Conservation (phyloP, 148 eudicot species). For the Rhododendron ferrugineum region DNA sequence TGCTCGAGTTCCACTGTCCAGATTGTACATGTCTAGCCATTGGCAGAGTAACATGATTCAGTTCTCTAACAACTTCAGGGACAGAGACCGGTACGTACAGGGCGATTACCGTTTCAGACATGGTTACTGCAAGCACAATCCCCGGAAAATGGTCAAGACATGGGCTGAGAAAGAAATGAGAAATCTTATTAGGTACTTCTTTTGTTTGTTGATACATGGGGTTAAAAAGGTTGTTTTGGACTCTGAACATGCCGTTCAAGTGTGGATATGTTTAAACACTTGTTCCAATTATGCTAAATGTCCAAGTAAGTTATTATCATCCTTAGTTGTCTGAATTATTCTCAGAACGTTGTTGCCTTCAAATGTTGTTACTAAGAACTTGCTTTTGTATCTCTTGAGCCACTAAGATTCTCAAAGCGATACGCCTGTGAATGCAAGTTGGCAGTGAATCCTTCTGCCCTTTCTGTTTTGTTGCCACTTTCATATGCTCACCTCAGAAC, state of each 20-base stretch:
- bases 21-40: background rate
- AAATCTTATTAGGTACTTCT: conserved; percentile 82
- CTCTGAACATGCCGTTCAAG: background rate
- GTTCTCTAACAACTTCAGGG: conserved; percentile 44
- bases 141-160: conserved; percentile 97
- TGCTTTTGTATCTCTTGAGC: background rate
- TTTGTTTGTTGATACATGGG: background rate
- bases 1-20: background rate
- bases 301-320: background rate
- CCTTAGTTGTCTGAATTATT: background rate
- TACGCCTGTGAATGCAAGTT: background rate
- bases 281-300: background rate
- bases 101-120: conserved; percentile 93
- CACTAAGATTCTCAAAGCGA: background rate
- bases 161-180: conserved; percentile 99
- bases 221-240: background rate
- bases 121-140: conserved; percentile 96
- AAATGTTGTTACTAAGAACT: background rate
- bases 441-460: background rate
- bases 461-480: background rate
- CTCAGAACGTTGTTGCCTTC: conserved; percentile 2
- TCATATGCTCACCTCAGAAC: background rate
- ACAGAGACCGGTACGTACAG: conserved; percentile 88
- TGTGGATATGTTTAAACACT: background rate
- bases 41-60: background rate